A percentile compares a stretch with the other conserved stretches of the same genome.
Evolutionary conservation across 2,329 filamentous ascomycete species (phyloP).

Genomic region (Cladophialophora carrionii): DNA sequence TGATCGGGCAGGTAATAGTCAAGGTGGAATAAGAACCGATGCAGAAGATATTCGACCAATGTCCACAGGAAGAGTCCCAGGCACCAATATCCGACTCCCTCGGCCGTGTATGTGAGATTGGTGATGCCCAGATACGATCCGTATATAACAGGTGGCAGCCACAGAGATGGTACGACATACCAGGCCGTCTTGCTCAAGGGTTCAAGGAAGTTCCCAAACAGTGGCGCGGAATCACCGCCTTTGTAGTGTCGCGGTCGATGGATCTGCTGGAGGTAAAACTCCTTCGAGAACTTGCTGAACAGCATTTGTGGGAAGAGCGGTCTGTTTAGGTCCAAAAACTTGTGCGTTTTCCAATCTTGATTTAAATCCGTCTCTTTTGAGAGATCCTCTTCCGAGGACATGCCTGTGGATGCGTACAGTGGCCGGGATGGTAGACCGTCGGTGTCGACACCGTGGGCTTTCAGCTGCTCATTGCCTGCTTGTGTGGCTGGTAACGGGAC

Average conservation of each 20-base stretch:
- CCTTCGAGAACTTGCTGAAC: slow-evolving; percentile 83
- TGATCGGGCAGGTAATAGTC: slow-evolving; percentile 93
- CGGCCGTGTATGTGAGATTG: slow-evolving; percentile 51
- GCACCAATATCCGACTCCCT: slow-evolving; percentile 65
- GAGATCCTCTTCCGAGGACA: slow-evolving; percentile 86
- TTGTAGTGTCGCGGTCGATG: slow-evolving; percentile 95
- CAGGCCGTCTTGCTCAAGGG: slow-evolving; percentile 93
- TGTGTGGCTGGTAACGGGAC: slow-evolving; percentile 57
- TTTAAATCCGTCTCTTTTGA: slow-evolving; percentile 77
- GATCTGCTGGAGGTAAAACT: slow-evolving; percentile 96
- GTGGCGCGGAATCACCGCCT: slow-evolving; percentile 84
- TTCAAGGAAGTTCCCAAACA: slow-evolving; percentile 98
- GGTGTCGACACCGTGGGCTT: slow-evolving; percentile 50
- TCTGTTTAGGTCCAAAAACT: slow-evolving; percentile 86
- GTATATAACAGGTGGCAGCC: slow-evolving; percentile 79
- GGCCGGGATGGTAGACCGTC: slow-evolving; percentile 45
- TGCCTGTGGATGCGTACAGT: slow-evolving; percentile 68
- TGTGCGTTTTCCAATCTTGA: slow-evolving; percentile 82
- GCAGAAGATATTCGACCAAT: slow-evolving; percentile 83
- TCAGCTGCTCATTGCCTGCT: slow-evolving; percentile 54
- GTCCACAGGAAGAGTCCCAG: slow-evolving; percentile 82
- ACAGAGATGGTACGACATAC: slow-evolving; percentile 83
- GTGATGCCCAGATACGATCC: slow-evolving; percentile 68
- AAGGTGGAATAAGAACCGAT: slow-evolving; percentile 90
- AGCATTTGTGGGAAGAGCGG: slow-evolving; percentile 88